Evolutionary conservation across 495 filamentous ascomycete species (phyloP), one percentile per base, ranked within the genome.

Genomic region (Monascus purpureus): DNA sequence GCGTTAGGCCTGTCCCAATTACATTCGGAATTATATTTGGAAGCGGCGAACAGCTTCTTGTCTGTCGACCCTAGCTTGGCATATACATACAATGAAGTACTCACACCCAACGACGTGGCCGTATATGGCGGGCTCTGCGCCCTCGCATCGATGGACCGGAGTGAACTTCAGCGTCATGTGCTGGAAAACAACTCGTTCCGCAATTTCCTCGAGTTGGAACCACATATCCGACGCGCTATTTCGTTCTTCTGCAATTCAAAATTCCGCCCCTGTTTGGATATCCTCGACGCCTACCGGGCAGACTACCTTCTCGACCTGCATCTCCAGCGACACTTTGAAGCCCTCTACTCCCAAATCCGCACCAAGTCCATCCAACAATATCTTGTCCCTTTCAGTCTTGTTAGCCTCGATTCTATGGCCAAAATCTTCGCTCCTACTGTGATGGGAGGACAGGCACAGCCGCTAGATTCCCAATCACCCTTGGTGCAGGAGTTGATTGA

Each of bases 311-410:
- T 95, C 8, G 92, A 97, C 45, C 60, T 95, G 20, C 77, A 95
- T 50, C 70, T 97, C 3, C 78, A 86, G 28, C 72, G 66, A 31
- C 81, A 90, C 31, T 60, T 93, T 13, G 41, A 60, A n/a, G 58
- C 59, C 3, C 59, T 97, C 16, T 85, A 81, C 56, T 57, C 65
- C 13, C 54, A 62, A 28, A 80, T 97, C 44, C 72, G 92, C 38
- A 80, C 70, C 43, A 95, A 95, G 53, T 80, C 85, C 34, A 95
- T 97, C 38, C 69, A 88, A 31, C 84, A 94, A 49, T 96, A 93
- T 51, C 73, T 85, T 29, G 63, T 82, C 15, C 82, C 83, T 1
- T 90, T 84, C 50, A 84, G 73, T 15, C 73, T 71, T 24, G 78
- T 86, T 27, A 80, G 70, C 2, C 53, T 90, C 5, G 65, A 72